Conservation (phyloP, 257 asterid genomes). For the Penstemon davidsonii region DNA sequence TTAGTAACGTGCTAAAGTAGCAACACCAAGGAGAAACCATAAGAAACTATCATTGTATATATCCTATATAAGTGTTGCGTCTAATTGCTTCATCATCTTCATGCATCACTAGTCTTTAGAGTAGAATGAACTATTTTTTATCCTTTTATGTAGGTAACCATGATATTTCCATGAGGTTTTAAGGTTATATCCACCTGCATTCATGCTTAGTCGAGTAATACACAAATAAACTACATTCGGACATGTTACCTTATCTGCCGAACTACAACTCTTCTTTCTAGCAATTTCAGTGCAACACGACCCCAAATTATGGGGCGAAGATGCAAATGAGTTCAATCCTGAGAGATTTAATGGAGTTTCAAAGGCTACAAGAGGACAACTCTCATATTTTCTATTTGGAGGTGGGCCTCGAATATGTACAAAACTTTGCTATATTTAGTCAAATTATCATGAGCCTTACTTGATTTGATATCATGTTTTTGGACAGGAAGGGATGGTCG, state of each 20-base stretch:
- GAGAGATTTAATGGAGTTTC: constrained; percentile 38
- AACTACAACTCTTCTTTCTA: constrained; percentile 26
- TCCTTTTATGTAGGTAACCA: constrained; percentile 24
- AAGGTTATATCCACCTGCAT: constrained; percentile 32
- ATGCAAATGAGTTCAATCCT: constrained; percentile 36
- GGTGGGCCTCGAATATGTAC: constrained; percentile 40
- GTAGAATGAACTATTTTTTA: too few species aligned
- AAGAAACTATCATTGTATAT: too few species aligned
- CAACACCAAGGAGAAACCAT: too few species aligned
- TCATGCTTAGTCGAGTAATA: constrained; percentile 2
- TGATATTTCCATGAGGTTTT: constrained; percentile 24
- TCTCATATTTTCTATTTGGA: constrained; percentile 32
- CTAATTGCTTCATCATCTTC: too few species aligned
- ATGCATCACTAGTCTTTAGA: too few species aligned
- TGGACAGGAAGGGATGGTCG: constrained; percentile 67
- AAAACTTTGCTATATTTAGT: constrained; percentile 26
- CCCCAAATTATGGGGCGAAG: constrained; percentile 30
- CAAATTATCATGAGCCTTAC: constrained; percentile 17
- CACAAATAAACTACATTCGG: constrained; percentile 22
- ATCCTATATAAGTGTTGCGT: too few species aligned
- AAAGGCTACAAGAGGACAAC: constrained; percentile 24
- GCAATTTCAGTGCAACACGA: constrained; percentile 34
- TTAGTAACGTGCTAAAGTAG: too few species aligned
- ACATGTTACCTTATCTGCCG: constrained; percentile 24
- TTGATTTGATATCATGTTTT: constrained; percentile 53